A percentile compares a stretch with the other conserved stretches of the same genome.
Conservation (phyloP, 164 flowering plant species). For the Houttuynia cordata region DNA sequence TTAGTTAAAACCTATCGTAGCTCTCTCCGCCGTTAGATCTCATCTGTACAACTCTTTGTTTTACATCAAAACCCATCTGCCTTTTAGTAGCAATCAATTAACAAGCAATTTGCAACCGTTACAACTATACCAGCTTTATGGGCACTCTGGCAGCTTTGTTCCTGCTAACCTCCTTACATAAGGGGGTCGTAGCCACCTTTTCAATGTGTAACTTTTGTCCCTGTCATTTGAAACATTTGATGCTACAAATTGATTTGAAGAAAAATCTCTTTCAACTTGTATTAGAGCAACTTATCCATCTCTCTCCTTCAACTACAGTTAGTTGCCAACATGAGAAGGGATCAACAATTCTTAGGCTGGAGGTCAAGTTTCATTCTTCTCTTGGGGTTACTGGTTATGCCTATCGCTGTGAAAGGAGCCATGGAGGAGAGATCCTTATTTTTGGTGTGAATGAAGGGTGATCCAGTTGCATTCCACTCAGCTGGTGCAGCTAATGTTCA, state of each 20-base stretch:
- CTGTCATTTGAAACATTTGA: background rate
- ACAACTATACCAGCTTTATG: background rate
- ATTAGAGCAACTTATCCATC: too few relatives aligned
- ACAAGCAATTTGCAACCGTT: too few relatives aligned
- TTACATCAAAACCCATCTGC: too few relatives aligned
- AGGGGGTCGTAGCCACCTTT: background rate
- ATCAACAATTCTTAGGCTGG: background rate
- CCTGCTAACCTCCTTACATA: background rate
- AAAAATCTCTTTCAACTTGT: too few relatives aligned
- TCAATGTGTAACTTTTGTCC: background rate
- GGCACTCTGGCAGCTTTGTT: background rate
- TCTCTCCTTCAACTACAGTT: too few relatives aligned
- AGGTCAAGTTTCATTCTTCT: background rate
- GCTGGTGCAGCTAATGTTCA: conserved; percentile 3
- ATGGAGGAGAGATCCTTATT: conserved; percentile 40
- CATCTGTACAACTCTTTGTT: too few relatives aligned
- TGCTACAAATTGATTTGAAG: background rate
- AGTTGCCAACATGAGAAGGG: background rate
- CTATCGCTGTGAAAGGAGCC: background rate
- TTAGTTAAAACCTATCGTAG: too few relatives aligned
- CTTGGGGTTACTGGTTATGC: background rate
- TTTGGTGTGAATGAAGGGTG: conserved; percentile 61
- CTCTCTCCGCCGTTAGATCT: too few relatives aligned
- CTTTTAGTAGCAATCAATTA: too few relatives aligned
- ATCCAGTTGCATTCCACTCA: conserved; percentile 48